phyloP scores from a whole-genome alignment of 2,329 filamentous ascomycete genomes.

The Botrytis tulipae region DNA sequence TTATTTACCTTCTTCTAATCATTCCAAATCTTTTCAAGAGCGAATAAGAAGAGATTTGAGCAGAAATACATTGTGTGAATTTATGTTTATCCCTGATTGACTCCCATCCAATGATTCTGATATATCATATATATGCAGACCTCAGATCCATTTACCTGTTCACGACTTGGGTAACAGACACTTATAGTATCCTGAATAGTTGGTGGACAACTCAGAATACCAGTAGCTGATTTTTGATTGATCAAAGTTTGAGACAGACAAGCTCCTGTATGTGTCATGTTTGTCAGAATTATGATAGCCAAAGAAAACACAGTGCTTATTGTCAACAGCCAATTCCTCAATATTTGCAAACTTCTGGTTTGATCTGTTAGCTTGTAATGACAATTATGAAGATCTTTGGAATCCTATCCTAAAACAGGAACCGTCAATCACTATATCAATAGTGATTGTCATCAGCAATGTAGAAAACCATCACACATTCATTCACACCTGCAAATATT shows the following conservation, averaged over 20 bases:
- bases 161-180: accelerated
- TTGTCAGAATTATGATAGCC: neutral
- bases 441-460: neutral
- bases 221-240: neutral
- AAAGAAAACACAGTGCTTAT: neutral
- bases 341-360: neutral
- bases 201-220: accelerated
- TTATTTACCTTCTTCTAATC: accelerated
- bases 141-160: no score
- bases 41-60: neutral
- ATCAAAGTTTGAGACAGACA: neutral
- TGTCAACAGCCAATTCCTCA: neutral
- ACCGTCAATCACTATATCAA: neutral
- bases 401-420: neutral
- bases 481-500: neutral
- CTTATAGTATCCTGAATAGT: neutral
- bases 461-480: neutral
- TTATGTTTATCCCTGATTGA: neutral
- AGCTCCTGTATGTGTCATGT: neutral
- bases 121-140: neutral
- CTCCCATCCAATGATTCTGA: neutral
- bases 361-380: neutral
- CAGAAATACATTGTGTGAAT: neutral
- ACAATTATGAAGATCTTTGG: neutral
- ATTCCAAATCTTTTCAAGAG: accelerated